Conservation (phyloP, 2,329 filamentous ascomycete species). For the Ophiostoma perfectum region DNA sequence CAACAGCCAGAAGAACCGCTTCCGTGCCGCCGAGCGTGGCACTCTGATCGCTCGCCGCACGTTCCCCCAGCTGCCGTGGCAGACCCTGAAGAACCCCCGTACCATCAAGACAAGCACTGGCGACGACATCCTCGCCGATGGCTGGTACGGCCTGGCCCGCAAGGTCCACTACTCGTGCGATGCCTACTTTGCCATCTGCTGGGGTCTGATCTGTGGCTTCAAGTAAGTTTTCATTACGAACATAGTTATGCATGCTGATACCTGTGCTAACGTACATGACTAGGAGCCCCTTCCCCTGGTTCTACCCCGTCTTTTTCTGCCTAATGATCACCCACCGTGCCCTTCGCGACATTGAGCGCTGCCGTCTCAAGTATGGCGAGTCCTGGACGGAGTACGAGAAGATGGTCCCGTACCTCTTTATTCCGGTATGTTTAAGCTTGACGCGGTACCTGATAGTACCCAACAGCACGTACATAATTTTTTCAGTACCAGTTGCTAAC, state of each 20-base stretch:
- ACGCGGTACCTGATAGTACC: too few species aligned
- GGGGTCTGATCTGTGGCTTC: slow-evolving; percentile 79
- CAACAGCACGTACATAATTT: neutral
- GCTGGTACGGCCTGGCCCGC: slow-evolving; percentile 70
- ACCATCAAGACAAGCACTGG: slow-evolving; percentile 63
- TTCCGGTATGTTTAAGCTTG: slow-evolving; percentile 36
- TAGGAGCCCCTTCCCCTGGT: slow-evolving; percentile 77
- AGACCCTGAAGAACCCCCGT: slow-evolving; percentile 65
- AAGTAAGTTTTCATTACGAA: neutral
- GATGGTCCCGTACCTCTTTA: slow-evolving; percentile 31
- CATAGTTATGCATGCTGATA: too few species aligned
- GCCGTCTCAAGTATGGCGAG: slow-evolving; percentile 65
- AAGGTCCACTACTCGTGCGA: slow-evolving; percentile 81
- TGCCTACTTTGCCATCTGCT: slow-evolving; percentile 68
- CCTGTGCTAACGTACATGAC: too few species aligned
- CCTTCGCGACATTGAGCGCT: slow-evolving; percentile 68
- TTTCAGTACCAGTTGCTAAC: neutral
- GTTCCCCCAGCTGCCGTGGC: slow-evolving; percentile 77
- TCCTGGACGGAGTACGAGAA: slow-evolving; percentile 30
- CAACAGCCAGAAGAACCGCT: slow-evolving; percentile 81
- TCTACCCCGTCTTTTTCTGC: slow-evolving; percentile 79
- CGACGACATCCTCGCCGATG: slow-evolving; percentile 66
- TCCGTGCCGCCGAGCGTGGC: slow-evolving; percentile 65
- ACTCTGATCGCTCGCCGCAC: slow-evolving; percentile 59
- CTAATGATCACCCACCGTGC: slow-evolving; percentile 79